These are phyloP conservation scores for Firmiana major DNA, from an alignment of 345 rosid genomes.

Conservation along the genomic window DNA sequence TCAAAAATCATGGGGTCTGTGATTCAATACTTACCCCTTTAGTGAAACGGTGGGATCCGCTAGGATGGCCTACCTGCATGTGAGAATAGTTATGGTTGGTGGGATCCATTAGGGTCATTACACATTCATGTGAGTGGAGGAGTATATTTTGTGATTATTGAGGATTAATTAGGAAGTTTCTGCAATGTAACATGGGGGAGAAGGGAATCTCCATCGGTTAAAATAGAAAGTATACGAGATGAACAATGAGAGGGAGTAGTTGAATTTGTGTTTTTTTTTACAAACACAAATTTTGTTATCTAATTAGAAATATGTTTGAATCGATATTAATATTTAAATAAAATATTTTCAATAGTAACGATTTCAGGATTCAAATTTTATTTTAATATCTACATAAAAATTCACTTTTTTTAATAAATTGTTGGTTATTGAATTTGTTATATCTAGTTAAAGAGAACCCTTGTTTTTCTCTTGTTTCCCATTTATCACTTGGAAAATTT, in stretches of 20 bases:
- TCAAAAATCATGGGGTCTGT: not conserved
- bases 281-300: too few species aligned
- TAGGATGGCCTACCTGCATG: not conserved
- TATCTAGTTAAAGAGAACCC: slow-evolving; percentile 5
- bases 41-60: not conserved
- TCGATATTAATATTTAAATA: too few species aligned
- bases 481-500: not conserved
- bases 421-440: slow-evolving; percentile 34
- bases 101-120: not conserved
- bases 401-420: too few species aligned
- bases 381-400: too few species aligned
- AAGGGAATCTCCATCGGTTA: slow-evolving; percentile 11
- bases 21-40: not conserved
- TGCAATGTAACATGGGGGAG: not conserved
- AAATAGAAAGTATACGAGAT: slow-evolving; percentile 3
- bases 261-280: too few species aligned
- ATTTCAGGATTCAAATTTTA: too few species aligned
- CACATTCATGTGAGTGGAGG: slow-evolving; percentile 15
- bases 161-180: not conserved
- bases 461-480: not conserved
- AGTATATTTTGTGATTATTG: not conserved
- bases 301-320: too few species aligned
- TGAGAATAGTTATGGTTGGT: not conserved
- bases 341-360: too few species aligned
- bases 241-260: slow-evolving; percentile 35